Evolutionary conservation across 208 protist species (phyloP), one percentile per base, ranked within the genome.

Genomic region (Phytomonas francai): DNA sequence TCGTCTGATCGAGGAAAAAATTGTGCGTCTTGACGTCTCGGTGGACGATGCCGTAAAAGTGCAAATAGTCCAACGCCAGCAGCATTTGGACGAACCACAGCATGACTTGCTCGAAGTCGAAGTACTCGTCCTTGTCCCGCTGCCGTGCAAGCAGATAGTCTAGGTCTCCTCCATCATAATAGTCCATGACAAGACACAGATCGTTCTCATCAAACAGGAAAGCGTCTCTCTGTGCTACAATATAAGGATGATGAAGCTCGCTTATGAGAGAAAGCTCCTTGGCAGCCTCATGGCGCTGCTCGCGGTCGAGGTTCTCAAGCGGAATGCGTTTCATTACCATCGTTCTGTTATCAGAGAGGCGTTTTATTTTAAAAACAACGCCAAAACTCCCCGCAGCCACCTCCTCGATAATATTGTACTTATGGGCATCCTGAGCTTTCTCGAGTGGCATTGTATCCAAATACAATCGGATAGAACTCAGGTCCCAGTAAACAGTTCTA

Each of bases 21-120:
- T 97, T 97, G 57, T 94, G 89, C 3, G 80, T 86, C 57, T 97
- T 97, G 66, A 97, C 73, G 59, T 97, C 93, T 25, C 93, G 83
- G 68, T 97, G 93, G 3, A 95, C 64, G 29, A 97, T 83, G 60
- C 84, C 72, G 51, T 84, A 49, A 1, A 68, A 57, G 67, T 97
- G 92, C 33, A 97, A 71, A 73, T 95, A 94, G 49, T 97, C 81
- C 27, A 91, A 68, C 12, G 81, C 89, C 4, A 95, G 77, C 29
- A 87, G 77, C 62, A 97, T 81, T 67, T 93, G 75, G 70, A 82
- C 81, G 67, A 97, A 91, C 81, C 87, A 92, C 67, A 83, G 69
- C 87, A 97, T 91, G 4, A 89, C 77, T 51, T 77, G 70, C 22
- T 79, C 72, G 8, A 92, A 66, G 25, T 74, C 49, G 28, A 95